Evolutionary conservation across 495 filamentous ascomycete genomes (phyloP).

Genomic region (Xylaria intraflava): DNA sequence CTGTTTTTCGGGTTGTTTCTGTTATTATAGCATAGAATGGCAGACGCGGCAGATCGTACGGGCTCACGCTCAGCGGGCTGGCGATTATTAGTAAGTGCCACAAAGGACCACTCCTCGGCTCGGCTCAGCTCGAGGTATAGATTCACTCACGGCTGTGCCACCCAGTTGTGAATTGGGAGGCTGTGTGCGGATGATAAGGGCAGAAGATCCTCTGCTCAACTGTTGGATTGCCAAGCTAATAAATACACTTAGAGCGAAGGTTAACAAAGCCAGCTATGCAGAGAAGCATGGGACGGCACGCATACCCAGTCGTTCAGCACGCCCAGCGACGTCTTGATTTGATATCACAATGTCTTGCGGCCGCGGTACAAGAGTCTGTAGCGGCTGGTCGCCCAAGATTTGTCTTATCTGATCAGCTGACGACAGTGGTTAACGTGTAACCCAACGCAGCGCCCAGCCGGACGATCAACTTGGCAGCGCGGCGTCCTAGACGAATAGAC

Average conservation of each 20-base stretch:
- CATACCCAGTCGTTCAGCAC: neutral
- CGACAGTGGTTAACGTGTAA: conserved; percentile 1
- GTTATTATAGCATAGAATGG: too few species aligned
- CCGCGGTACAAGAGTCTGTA: neutral
- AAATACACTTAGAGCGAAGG: neutral
- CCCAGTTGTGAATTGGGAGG: neutral
- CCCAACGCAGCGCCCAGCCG: conserved; percentile 10
- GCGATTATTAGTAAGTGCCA: neutral
- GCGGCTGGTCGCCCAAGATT: conserved; percentile 4
- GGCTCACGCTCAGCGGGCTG: neutral
- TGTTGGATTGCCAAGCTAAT: neutral
- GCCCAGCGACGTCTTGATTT: neutral
- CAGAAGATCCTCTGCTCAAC: neutral
- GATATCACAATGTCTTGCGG: neutral
- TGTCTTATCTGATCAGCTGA: conserved; percentile 2
- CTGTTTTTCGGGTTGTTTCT: conserved; percentile 5
- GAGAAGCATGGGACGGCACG: neutral
- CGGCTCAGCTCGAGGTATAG: too few species aligned
- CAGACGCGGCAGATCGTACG: neutral
- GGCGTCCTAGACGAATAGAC: conserved; percentile 8
- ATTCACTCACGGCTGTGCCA: too few species aligned
- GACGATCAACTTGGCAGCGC: conserved; percentile 10
- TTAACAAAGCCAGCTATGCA: neutral
- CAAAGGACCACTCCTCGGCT: neutral
- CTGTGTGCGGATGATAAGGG: neutral